Base-by-base conservation (phyloP, 2,329 filamentous ascomycete species). In the Bipolaris cookei region DNA sequence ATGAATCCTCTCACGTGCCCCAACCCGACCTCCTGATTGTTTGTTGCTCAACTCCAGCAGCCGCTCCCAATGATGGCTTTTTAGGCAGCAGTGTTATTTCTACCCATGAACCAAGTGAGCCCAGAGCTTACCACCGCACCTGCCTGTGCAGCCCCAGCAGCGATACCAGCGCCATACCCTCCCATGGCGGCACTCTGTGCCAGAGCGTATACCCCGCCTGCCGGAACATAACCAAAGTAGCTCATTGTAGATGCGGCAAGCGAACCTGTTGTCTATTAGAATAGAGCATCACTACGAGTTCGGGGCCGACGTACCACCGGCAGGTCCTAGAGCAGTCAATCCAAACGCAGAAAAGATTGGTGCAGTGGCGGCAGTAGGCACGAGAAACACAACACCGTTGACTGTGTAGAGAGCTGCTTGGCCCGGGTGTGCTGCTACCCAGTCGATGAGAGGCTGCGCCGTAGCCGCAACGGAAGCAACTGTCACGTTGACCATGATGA, bases 141-240 rank as follows among this genome's bases (percentile, higher is more conserved):
- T 23, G 56, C 66, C 39, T 69, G 63, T 4, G 64, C 63, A 13
- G 59, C 58, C 1, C 63, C 66, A 7, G 62, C 63, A 25, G 64
- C 68, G 49, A 64, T 48, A 28, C 63, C 55, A 4, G 59, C 69
- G 5, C 72, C 71, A 37, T 68, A 73, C 3, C 72, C 72, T 3
- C 70, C 70, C 72, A 74, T 75, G 4, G 67, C 69, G 8, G 70
- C 72, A 43, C 71, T 74, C 48, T 73, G 67, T 3, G 67, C 38
- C 11, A 59, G 65, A 0, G 72, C 70, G 32, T 65, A 70, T 6
- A 66, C 4, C 5, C 66, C 63, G 4, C 64, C 61, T 18, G 70
- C 65, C 7, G 69, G 59, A 1, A 71, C 66, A n/a, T 47, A 43
- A 8, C 63, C 54, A 11, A 69, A 58, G 38, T 51, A 61, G 45